A percentile compares a stretch with the other conserved stretches of the same genome.
phyloP scores from a whole-genome alignment of 768 basidiomycete genomes.

The Pluteus cervinus region DNA sequence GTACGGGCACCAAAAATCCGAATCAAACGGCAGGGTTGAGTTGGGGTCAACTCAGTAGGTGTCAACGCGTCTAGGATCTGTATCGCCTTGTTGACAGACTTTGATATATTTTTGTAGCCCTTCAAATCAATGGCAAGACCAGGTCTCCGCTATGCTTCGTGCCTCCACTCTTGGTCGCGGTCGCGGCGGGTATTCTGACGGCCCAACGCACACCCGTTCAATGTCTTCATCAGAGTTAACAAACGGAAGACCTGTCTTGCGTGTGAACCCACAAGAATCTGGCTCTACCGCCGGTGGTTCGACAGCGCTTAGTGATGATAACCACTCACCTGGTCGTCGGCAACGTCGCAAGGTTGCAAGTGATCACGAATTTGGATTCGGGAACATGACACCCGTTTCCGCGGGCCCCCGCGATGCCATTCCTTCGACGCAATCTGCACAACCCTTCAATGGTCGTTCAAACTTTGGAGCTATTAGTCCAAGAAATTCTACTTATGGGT shows the following conservation, averaged over 20 bases:
- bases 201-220: constrained; percentile 5
- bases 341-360: constrained; percentile 44
- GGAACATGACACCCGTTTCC: constrained; percentile 16
- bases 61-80: too few relatives aligned
- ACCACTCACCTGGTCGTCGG: constrained; percentile 32
- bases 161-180: constrained; percentile 14
- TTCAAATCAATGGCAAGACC: constrained; percentile 81
- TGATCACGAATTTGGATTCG: constrained; percentile 20
- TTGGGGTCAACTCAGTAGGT: constrained; percentile 61
- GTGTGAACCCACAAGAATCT: constrained; percentile 12
- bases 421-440: background rate
- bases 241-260: constrained; percentile 7
- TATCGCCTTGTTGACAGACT: too few relatives aligned
- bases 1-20: too few relatives aligned
- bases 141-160: constrained; percentile 40
- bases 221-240: constrained; percentile 4
- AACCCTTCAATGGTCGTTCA: background rate
- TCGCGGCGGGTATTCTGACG: constrained; percentile 1
- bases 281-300: constrained; percentile 3
- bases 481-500: constrained; percentile 5
- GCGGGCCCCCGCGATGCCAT: constrained; percentile 10
- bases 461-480: constrained; percentile 5
- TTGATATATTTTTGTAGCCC: constrained; percentile 58
- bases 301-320: constrained; percentile 17
- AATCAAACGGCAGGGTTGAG: too few relatives aligned